Percentiles rank a stretch among this genome's conserved stretches.
phyloP scores from a whole-genome alignment of 495 filamentous ascomycete genomes.

The Lophium mytilinum region DNA sequence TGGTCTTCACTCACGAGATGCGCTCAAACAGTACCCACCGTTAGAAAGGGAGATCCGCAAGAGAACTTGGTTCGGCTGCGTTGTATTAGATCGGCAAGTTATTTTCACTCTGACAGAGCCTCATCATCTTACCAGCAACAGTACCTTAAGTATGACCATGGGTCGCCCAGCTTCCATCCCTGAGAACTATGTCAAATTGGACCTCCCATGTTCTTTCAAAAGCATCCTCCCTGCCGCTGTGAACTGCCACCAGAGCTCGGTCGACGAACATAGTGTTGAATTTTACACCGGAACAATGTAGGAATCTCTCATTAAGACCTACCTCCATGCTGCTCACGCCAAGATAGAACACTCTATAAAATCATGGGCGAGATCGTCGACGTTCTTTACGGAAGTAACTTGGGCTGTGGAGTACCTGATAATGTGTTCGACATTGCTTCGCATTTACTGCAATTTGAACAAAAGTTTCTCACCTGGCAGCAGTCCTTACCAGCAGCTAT shows the following conservation, averaged over 20 bases:
- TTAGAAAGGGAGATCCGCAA: conserved; percentile 38
- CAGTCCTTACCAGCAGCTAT: neutral
- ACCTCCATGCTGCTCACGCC: neutral
- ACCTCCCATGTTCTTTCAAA: conserved; percentile 28
- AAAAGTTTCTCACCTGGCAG: neutral
- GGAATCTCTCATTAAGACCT: neutral
- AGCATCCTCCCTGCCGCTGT: neutral
- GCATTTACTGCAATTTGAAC: neutral
- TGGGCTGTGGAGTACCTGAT: conserved; percentile 27
- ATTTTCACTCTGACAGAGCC: too few species aligned
- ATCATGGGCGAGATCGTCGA: conserved; percentile 33
- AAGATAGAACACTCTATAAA: conserved; percentile 32
- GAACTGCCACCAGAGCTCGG: neutral
- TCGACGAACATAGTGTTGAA: neutral
- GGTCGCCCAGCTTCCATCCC: conserved; percentile 38
- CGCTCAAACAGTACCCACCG: conserved; percentile 28
- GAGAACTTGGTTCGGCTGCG: conserved; percentile 41
- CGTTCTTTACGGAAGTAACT: conserved; percentile 36
- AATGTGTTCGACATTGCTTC: neutral
- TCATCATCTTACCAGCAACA: too few species aligned
- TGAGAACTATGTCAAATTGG: conserved; percentile 34
- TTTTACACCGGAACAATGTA: neutral
- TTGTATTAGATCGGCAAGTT: conserved; percentile 35
- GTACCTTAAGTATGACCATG: conserved; percentile 41
- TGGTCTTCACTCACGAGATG: conserved; percentile 37